Evolutionary conservation across 495 filamentous ascomycete species (phyloP).

Genomic region (Penicillium turbatum): DNA sequence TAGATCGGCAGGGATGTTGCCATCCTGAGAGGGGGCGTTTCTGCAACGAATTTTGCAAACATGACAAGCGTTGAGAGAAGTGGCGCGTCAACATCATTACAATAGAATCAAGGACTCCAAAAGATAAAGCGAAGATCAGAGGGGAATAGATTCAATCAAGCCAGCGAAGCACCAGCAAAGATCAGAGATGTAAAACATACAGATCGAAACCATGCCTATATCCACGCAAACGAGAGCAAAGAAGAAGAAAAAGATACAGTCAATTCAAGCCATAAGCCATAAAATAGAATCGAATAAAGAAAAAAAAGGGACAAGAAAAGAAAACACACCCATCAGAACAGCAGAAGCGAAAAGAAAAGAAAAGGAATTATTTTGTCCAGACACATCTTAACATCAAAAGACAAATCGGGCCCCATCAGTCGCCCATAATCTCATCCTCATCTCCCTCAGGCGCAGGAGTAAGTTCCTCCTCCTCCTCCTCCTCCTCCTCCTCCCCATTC

Average conservation of each 20-base stretch:
- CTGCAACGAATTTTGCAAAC: too few species aligned
- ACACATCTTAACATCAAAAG: background rate
- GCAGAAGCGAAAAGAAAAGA: background rate
- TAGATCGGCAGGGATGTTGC: too few species aligned
- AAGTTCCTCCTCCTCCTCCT: constrained; percentile 39
- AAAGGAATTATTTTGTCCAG: constrained; percentile 1
- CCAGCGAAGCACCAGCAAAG: background rate
- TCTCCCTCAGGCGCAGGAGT: constrained; percentile 48
- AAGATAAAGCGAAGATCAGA: background rate
- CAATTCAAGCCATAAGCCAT: constrained; percentile 12
- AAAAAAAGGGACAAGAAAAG: constrained; percentile 9
- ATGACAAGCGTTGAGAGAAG: too few species aligned
- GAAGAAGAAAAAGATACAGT: constrained; percentile 11
- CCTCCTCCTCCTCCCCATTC: constrained; percentile 42
- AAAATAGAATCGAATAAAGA: constrained; percentile 7
- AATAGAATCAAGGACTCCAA: background rate
- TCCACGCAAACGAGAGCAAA: constrained; percentile 12
- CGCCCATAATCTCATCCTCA: constrained; percentile 67
- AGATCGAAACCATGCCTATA: constrained; percentile 13
- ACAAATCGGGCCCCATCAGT: constrained; percentile 41
- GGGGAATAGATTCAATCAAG: constrained; percentile 7
- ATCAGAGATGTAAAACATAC: constrained; percentile 10
- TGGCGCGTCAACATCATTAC: too few species aligned
- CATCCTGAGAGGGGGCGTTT: too few species aligned
- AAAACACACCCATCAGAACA: constrained; percentile 3